Percentiles rank a stretch among this genome's conserved stretches.
Conservation (phyloP, 768 basidiomycete species). For the Brasilioporus rufonigricans region DNA sequence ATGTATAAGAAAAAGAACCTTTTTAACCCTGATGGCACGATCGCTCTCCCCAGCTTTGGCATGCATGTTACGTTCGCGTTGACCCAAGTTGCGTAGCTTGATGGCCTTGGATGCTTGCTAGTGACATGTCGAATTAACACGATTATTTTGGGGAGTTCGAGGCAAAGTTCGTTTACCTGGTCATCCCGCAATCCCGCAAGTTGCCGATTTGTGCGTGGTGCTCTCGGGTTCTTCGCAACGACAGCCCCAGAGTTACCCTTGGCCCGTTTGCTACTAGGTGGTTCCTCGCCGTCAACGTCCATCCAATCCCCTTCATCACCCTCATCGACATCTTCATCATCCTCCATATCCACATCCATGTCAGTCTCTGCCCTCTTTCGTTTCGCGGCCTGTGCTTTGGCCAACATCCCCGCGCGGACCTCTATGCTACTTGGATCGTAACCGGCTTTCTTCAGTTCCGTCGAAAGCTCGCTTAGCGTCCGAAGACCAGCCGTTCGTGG, state of each 20-base stretch:
- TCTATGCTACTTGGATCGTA: conserved; percentile 85
- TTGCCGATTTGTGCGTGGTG: conserved; percentile 70
- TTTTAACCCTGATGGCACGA: conserved; percentile 76
- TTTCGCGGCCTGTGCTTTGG: conserved; percentile 68
- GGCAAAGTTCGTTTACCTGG: conserved; percentile 38
- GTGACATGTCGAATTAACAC: background rate
- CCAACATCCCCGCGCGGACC: conserved; percentile 82
- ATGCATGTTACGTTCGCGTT: conserved; percentile 81
- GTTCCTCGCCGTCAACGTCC: conserved; percentile 52
- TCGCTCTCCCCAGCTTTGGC: conserved; percentile 93
- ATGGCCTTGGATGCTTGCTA: conserved; percentile 80
- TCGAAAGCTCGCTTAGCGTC: conserved; percentile 70
- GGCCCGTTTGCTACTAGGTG: conserved; percentile 53
- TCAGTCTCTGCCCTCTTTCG: conserved; percentile 55
- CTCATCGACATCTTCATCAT: conserved; percentile 33
- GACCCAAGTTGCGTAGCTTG: conserved; percentile 82
- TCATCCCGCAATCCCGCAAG: conserved; percentile 78
- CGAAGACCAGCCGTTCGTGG: conserved; percentile 72
- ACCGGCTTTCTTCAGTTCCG: conserved; percentile 82
- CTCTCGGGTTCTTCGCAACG: conserved; percentile 47
- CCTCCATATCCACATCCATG: conserved; percentile 61
- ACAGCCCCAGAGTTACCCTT: conserved; percentile 63
- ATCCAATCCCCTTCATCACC: conserved; percentile 48
- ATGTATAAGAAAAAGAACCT: conserved; percentile 51
- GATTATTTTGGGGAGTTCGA: background rate